These are phyloP conservation scores for Auriscalpium microsporum DNA, from an alignment of 768 basidiomycete species.

Conservation along the genomic window DNA sequence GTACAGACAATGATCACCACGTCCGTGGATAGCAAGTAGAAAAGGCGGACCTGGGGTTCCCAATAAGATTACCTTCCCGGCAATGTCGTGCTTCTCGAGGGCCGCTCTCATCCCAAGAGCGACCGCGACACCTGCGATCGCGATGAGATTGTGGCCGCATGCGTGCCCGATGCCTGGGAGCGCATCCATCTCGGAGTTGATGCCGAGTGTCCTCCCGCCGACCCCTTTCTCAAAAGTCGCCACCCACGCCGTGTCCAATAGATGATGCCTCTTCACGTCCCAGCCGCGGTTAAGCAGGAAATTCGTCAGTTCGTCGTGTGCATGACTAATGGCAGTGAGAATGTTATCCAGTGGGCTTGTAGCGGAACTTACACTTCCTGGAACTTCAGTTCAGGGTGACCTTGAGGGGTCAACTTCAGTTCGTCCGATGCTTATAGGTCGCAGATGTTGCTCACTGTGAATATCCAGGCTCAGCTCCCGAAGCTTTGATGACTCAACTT, in stretches of 20 bases:
- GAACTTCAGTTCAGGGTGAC: constrained; percentile 60
- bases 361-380: constrained; percentile 47
- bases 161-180: constrained; percentile 45
- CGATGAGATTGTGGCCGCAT: constrained; percentile 81
- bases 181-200: constrained; percentile 67
- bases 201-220: constrained; percentile 63
- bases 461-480: constrained; percentile 64
- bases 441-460: constrained; percentile 37
- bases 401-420: constrained; percentile 26
- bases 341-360: neutral
- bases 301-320: constrained; percentile 59
- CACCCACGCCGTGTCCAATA: constrained; percentile 67
- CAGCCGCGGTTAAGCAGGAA: constrained; percentile 66
- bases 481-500: constrained; percentile 44
- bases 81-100: constrained; percentile 50
- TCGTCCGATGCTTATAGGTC: neutral
- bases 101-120: constrained; percentile 59
- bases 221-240: constrained; percentile 56
- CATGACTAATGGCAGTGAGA: constrained; percentile 36
- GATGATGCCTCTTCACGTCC: constrained; percentile 51
- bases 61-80: constrained; percentile 62
- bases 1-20: neutral
- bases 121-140: constrained; percentile 64
- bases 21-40: neutral
- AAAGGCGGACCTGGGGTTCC: constrained; percentile 61